Conservation (phyloP, 345 rosid genomes). For the Citrus cavaleriei region DNA sequence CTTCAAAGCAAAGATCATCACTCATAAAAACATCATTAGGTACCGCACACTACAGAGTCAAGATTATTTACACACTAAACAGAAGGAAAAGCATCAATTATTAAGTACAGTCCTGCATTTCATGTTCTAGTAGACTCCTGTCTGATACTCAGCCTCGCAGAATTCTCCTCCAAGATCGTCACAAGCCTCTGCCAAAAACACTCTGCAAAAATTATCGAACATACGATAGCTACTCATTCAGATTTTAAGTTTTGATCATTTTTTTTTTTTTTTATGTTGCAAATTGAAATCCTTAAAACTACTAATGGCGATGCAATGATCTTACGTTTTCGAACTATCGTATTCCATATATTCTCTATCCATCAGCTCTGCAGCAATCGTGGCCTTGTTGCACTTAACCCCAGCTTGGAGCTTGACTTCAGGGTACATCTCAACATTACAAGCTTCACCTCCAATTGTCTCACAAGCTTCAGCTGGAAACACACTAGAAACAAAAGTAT, state of each 20-base stretch:
- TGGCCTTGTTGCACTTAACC: constrained; percentile 16
- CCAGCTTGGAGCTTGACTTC: constrained; percentile 58
- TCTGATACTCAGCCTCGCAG: constrained; percentile 61
- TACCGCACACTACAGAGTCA: not conserved
- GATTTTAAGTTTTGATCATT: not conserved
- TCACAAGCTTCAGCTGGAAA: constrained; percentile 75
- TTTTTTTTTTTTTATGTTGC: not conserved
- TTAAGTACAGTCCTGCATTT: not conserved
- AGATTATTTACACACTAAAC: constrained; percentile 1
- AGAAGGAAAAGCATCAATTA: not conserved
- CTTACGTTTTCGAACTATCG: constrained; percentile 64
- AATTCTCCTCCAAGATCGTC: constrained; percentile 97
- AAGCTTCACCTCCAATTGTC: constrained; percentile 61
- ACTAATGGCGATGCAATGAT: not conserved
- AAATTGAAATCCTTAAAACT: not conserved
- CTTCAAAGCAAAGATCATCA: not conserved
- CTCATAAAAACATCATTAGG: not conserved
- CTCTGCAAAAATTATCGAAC: constrained; percentile 37
- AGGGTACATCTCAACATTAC: constrained; percentile 56
- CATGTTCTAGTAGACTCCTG: constrained; percentile 25
- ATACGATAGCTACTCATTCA: not conserved
- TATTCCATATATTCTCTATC: constrained; percentile 79
- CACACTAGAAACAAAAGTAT: constrained; percentile 32
- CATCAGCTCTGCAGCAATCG: constrained; percentile 36
- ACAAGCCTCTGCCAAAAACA: constrained; percentile 73